A percentile compares a stretch with the other conserved stretches of the same genome.
phyloP scores from a whole-genome alignment of 441 rosid species.

The Gossypium lobatum region DNA sequence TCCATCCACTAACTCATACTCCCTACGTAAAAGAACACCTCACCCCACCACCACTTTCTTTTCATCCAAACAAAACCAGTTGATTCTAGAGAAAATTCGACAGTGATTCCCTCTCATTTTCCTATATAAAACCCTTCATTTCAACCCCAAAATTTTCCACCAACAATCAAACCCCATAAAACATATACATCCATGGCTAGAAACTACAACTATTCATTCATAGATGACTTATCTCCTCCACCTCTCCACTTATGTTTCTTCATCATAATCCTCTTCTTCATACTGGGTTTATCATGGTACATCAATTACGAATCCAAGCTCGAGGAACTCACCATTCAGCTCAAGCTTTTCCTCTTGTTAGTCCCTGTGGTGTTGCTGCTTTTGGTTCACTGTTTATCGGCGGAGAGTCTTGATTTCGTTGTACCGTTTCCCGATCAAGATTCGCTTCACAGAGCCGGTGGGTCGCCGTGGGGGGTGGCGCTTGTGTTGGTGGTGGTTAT shows the following conservation, averaged over 20 bases:
- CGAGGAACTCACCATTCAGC: slow-evolving; percentile 43
- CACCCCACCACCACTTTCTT: too few species aligned
- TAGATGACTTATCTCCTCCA: slow-evolving; percentile 44
- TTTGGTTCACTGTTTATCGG: slow-evolving; percentile 44
- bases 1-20: too few species aligned
- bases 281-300: slow-evolving; percentile 64
- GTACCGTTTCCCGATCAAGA: slow-evolving; percentile 55
- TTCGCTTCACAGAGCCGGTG: slow-evolving; percentile 64
- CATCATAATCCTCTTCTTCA: slow-evolving; percentile 35
- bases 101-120: too few species aligned
- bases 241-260: slow-evolving; percentile 57
- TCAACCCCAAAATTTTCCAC: too few species aligned
- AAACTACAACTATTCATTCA: slow-evolving; percentile 31
- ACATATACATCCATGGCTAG: slow-evolving; percentile 33
- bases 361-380: slow-evolving; percentile 61
- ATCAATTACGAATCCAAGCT: slow-evolving; percentile 51
- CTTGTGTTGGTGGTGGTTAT: slow-evolving; percentile 56
- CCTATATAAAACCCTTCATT: too few species aligned
- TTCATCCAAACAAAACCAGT: too few species aligned
- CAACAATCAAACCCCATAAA: too few species aligned
- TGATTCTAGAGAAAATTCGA: too few species aligned
- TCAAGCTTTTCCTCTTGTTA: slow-evolving; percentile 52
- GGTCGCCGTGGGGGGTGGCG: slow-evolving; percentile 80
- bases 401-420: slow-evolving; percentile 19
- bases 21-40: too few species aligned